Evolutionary conservation across 345 rosid species (phyloP), one percentile per base, ranked within the genome.

Genomic region (Ailanthus altissimus): DNA sequence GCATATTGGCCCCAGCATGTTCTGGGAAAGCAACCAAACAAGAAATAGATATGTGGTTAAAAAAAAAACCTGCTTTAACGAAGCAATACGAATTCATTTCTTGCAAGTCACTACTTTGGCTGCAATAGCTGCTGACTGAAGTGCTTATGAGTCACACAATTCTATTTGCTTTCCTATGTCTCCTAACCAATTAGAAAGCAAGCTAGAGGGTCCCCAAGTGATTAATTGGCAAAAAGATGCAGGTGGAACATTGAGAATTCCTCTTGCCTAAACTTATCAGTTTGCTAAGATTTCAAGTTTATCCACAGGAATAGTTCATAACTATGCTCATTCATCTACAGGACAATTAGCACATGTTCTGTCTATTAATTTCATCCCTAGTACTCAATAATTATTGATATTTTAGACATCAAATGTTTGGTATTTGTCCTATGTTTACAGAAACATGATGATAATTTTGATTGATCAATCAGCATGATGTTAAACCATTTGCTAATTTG

Each of bases 1-100:
- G 64, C 13, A 57, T 21, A 8, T 57, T 11, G 75, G 64, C 36
- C 67, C 56, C 21, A n/a, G 45, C 76, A 16, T 58, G 76, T 8
- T 59, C 40, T 25, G 56, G 8, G 50, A 40, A 64, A 56, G 13
- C 65, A 3, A 21, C 50, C 53, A 14, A 57, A 73, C 51, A 45
- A 18, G 43, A 73, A 18, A 11, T n/a, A 21, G 5, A 8, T 59
- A 42, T 73, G 45, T 72, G 56, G 67, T 25, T 73, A 56, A 25
- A 73, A 53, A 16, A 12, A 32, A 59, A 14, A 38, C 32, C 16
- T 9, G 28, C 6, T 67, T 67, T n/a, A 67, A 12, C 21, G 50
- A 16, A 12, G 0, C 5, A 14, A 14, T 5, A 32, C 6, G 40
- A 67, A 56, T 68, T 67, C 21, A 3, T 50, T 9, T 49, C 10